Base-by-base conservation (phyloP, 345 rosid genomes). In the Acer campestre region DNA sequence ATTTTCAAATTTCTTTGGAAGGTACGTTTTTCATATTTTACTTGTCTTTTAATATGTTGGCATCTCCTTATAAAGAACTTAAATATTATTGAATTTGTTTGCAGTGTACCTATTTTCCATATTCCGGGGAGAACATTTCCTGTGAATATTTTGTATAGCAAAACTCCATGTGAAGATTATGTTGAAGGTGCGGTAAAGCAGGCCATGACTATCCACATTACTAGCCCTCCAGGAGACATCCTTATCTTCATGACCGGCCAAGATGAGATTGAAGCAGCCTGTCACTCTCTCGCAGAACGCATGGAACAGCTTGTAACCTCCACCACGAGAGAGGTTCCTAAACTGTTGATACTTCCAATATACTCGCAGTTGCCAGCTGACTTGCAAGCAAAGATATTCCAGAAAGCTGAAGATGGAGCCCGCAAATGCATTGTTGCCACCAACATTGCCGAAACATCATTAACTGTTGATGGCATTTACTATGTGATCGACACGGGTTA, bases 211-310 rank as follows among this genome's bases (percentile, higher is more conserved):
- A 94, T 94, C 81, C 99, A 94, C 79, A 92, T 96, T 65, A 80
- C 92, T 10, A 91, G 97, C 77, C 87, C 95, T 70, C 91, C 99
- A 53, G 99, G 99, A 8, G 99, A 96, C 87, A 91, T 96, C 77
- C 97, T 96, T 63, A 96, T 96, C 82, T 96, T 96, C 83, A 96
- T 94, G 99, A 96, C 99, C 23, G 98, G 98, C 46, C 98, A 96
- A 81, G 97, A 96, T 80, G 99, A 96, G 87, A 96, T 96, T 63
- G 99, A 94, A 78, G 95, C 97, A 48, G 98, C 98, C 0, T 96
- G 98, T 84, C 86, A 91, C 82, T 84, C 97, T 49, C 97, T 94
- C 31, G 92, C 91, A 16, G 99, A 96, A 82, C 89, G 98, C 68
- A 90, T 96, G 86, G 99, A 96, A 71, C 98, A 94, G 80, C 94